Evolutionary conservation across 352 stramenopile genomes (phyloP).

Genomic region (Globisporangium spinosum): DNA sequence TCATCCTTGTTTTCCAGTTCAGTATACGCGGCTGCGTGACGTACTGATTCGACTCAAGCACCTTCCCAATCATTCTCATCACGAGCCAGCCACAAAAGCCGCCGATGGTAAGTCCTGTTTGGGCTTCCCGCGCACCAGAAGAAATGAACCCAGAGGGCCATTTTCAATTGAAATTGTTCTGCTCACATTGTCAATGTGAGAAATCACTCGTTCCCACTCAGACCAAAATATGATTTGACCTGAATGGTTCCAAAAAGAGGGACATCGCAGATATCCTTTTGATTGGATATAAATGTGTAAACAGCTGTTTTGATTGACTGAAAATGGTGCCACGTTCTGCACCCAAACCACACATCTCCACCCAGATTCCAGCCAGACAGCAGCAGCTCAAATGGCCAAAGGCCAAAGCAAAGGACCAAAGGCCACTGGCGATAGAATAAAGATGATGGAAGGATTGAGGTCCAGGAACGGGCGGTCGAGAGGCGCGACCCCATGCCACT

Average conservation of each 20-base stretch:
- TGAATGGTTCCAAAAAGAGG: conserved; percentile 2
- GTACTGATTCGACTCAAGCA: neutral
- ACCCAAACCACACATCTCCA: neutral
- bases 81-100: neutral
- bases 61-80: conserved; percentile 6
- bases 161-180: neutral
- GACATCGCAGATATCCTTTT: neutral
- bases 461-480: neutral
- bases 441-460: neutral
- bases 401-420: neutral
- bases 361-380: conserved; percentile 3
- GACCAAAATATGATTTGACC: neutral
- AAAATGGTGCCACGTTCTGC: neutral
- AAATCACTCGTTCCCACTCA: conserved; percentile 7
- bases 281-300: neutral
- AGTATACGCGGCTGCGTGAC: neutral
- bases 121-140: neutral
- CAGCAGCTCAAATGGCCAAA: neutral
- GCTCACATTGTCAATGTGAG: neutral
- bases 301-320: neutral
- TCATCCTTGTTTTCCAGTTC: neutral
- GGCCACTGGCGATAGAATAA: neutral
- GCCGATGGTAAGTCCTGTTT: neutral
- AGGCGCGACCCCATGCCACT: neutral
- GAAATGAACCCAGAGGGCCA: conserved; percentile 9